phyloP scores from a whole-genome alignment of 805 yeast species.

The Zygosaccharomyces pseudorouxii region DNA sequence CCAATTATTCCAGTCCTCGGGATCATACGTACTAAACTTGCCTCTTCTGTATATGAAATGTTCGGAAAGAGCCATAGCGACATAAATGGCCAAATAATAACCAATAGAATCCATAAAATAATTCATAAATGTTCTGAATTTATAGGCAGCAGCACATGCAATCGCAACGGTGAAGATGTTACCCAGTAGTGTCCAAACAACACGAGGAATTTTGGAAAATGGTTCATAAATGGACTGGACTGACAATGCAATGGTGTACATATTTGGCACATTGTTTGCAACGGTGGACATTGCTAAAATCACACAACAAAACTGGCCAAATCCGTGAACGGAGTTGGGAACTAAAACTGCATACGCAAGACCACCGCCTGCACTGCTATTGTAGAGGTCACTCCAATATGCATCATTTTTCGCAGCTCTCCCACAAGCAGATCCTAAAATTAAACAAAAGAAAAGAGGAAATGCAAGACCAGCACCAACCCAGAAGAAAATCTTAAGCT shows the following conservation, averaged over 20 bases:
- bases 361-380: slow-evolving; percentile 66
- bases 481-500: slow-evolving; percentile 55
- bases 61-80: slow-evolving; percentile 69
- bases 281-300: slow-evolving; percentile 79
- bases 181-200: slow-evolving; percentile 74
- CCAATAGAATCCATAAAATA: slow-evolving; percentile 90
- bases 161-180: slow-evolving; percentile 76
- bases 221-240: slow-evolving; percentile 82
- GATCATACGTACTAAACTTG: slow-evolving; percentile 50
- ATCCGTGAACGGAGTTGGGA: slow-evolving; percentile 74
- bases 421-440: slow-evolving; percentile 82
- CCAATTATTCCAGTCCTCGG: slow-evolving; percentile 55
- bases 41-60: slow-evolving; percentile 75
- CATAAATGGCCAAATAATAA: slow-evolving; percentile 85
- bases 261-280: slow-evolving; percentile 88
- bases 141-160: slow-evolving; percentile 82
- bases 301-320: slow-evolving; percentile 88
- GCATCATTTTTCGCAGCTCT: slow-evolving; percentile 53
- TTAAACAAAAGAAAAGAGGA: slow-evolving; percentile 69
- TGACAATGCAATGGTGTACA: slow-evolving; percentile 84
- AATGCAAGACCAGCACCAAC: slow-evolving; percentile 58
- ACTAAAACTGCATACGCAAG: slow-evolving; percentile 74
- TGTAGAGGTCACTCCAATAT: slow-evolving; percentile 48
- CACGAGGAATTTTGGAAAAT: slow-evolving; percentile 72
- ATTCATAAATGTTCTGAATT: slow-evolving; percentile 65